phyloP scores from a whole-genome alignment of 208 protist genomes.

The Crithidia fasciculata region DNA sequence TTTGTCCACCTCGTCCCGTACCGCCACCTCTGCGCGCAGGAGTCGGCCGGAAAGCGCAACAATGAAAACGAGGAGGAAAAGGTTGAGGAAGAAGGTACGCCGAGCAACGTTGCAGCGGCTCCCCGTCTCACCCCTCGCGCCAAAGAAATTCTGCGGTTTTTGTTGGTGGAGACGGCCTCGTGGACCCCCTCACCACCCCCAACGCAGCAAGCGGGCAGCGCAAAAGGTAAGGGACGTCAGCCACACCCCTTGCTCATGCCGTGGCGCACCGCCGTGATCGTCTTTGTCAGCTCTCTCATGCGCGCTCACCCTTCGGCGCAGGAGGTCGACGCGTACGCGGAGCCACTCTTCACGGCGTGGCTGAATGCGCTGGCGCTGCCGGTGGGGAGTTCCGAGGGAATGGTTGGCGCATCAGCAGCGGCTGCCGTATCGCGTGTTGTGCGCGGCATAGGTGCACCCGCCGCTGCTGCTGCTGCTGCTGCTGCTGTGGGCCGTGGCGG shows the following conservation, averaged over 20 bases:
- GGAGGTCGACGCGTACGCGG: constrained; percentile 65
- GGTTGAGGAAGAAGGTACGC: background rate
- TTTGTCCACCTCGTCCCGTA: constrained; percentile 39
- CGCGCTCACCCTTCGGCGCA: constrained; percentile 45
- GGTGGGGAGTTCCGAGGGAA: constrained; percentile 23
- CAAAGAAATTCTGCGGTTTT: constrained; percentile 51
- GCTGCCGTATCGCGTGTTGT: constrained; percentile 20
- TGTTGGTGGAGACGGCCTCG: constrained; percentile 46
- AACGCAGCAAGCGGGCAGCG: background rate
- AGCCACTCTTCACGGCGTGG: constrained; percentile 71
- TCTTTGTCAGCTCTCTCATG: constrained; percentile 44
- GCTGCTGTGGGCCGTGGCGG: background rate
- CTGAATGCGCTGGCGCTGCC: constrained; percentile 50
- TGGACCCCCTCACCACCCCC: constrained; percentile 36
- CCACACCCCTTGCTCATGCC: constrained; percentile 20
- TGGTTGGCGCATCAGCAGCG: constrained; percentile 16
- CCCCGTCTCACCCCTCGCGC: constrained; percentile 26
- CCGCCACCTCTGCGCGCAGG: constrained; percentile 20
- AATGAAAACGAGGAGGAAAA: background rate
- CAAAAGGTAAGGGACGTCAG: background rate
- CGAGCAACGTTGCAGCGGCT: background rate
- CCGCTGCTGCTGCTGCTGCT: background rate
- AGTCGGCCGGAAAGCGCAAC: background rate
- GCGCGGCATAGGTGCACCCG: background rate
- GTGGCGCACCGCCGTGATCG: constrained; percentile 42